Evolutionary conservation across 768 basidiomycete species (phyloP), one percentile per base, ranked within the genome.

Genomic region (Mycena filopes): DNA sequence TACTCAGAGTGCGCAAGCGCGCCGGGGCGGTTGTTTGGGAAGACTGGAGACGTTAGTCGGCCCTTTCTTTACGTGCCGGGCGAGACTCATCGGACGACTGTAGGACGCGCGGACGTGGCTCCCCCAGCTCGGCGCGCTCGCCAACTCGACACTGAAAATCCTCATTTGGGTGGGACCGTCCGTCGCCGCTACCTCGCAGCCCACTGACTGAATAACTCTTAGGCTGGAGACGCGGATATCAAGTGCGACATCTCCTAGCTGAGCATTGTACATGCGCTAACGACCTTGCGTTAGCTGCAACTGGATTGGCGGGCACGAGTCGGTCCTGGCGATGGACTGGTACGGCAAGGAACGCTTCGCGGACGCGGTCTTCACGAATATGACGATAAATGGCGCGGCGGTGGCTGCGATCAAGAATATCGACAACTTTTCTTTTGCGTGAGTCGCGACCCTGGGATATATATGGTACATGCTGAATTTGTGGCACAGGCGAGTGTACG

Each of bases 351-450:
- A 67, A 57, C 75, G 67, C 55, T 77, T 78, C 16, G 78, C 82
- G 18, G 72, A 72, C 4, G 75, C 78, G 0, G 76, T 78, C 1
- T 79, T 85, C 56, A 81, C 67, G 6, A 88, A 89, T 64, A 88
- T 90, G 78, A 88, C 88, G 0, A 82, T 90, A 28, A 55, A 80
- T 40, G 86, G 83, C 2, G 75, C 72, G 7, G 67, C 86, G 0
- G 83, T 90, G 6, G 89, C 87, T 0, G 84, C 87, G 0, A 80
- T 89, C 20, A 83, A 87, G 71, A 89, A 89, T 54, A 84, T 90
- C 36, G 87, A 86, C 65, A 87, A 88, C 62, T 89, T 90, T 71
- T 80, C 86, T 0, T 91, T 90, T 73, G 89, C 87, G 88, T 89
- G 61, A 70, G 88, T 83, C 3, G 12, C 46, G 5, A 47, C n/a